Evolutionary conservation across 2,329 filamentous ascomycete genomes (phyloP), one percentile per base, ranked within the genome.

Genomic region (Scleromitrula shiraiana): DNA sequence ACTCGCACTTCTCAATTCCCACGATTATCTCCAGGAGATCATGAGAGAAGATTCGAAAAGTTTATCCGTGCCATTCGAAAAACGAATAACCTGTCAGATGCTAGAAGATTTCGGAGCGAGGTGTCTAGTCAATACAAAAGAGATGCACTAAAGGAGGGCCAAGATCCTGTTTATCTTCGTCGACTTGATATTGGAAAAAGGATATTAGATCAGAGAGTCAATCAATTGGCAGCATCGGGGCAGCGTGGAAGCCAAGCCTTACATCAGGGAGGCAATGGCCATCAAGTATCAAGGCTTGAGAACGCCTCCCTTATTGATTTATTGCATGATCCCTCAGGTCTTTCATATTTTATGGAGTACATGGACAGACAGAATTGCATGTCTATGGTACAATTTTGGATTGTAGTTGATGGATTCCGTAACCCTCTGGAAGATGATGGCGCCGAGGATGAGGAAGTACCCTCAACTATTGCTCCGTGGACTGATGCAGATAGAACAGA

Each of bases 271-370:
- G 52, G 59, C 5, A 59, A 65, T 43, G 58, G 54, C 39, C 46
- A 41, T 24, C 56, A 61, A 27, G 68, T 76, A n/a, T 84, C 85
- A 2, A 77, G 75, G 37, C 70, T 90, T 32, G 83, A 89, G 54
- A 85, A 85, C 57, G 83, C 84, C 7, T 82, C 86, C 1, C 72
- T 97, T 2, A 78, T 83, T 10, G 89, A 97, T 55, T 75, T 98
- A n/a, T 74, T 98, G 50, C 85, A 90, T 56, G 89, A 94, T 65
- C 80, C 93, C 2, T 85, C 91, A 1, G 91, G 88, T 0, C 73
- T 98, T 7, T 97, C 93, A 2, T 98, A 95, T 64, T 97, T 98
- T 69, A 98, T 98, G 93, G 93, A 98, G 64, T 97, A 89, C 62
- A 98, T 98, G 93, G 93, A 98, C 64, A 82, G 93, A 35, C 85